Base-by-base conservation (phyloP, 805 yeast genomes). In the Teunomyces aglyptinius region DNA sequence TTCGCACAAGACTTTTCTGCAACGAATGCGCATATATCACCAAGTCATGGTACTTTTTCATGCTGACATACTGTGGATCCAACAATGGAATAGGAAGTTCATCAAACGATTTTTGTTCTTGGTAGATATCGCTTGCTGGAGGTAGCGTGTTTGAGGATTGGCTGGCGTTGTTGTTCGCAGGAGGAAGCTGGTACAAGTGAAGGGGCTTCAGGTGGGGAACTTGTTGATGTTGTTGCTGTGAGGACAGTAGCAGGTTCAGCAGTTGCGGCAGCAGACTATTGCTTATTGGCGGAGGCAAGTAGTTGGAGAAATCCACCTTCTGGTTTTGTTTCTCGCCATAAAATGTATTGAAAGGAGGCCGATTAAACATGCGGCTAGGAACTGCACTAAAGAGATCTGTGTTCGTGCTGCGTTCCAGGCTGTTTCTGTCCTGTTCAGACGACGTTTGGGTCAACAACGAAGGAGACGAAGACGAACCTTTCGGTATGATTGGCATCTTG, bases 1-100 rank as follows among this genome's bases (percentile, higher is more conserved):
- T 59, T 28, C 49, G 53, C 33, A 38, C 48, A 42, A 68, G 48
- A 34, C 52, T 60, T 8, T 59, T 61, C 46, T 68, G 70, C n/a
- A 70, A 51, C 1, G 57, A 46, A 16, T 61, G 64, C 3, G 73
- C 64, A 47, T 68, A 68, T 4, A 55, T 50, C n/a, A 65, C 64
- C 38, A 70, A 55, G 38, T 68, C 70, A 33, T 65, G 68, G 51
- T 69, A 70, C 43, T 57, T 60, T 3, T 60, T 57, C 45, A 61
- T 48, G 2, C 16, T 10, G 18, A 36, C 39, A 13, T 36, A 36
- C 28, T 36, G 39, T 12, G 39, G 39, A 19, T 36, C 24, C 28
- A 36, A 8, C 3, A 36, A 10, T 5, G 39, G 39, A 3, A 19
- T 5, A 13, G 15, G 19, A n/a, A 18, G 20, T 4, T 41, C 24